Conservation (phyloP, 805 yeast genomes). For the Candida montana region DNA sequence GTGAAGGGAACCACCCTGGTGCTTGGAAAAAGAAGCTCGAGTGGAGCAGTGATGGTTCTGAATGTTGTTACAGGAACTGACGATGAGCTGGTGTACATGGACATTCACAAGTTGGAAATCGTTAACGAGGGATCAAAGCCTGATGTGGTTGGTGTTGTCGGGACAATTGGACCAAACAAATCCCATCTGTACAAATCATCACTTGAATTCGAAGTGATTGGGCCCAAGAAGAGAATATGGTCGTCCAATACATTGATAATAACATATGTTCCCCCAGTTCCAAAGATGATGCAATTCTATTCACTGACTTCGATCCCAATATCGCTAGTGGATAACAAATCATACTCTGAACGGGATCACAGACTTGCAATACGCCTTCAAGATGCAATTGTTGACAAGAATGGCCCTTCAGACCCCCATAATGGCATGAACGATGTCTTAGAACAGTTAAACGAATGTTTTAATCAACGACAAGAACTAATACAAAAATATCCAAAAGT, state of each 20-base stretch:
- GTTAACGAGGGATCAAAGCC: background rate
- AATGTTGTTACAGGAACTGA: slow-evolving; percentile 1
- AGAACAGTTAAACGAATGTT: slow-evolving; percentile 18
- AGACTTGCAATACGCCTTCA: background rate
- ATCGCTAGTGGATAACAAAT: slow-evolving; percentile 34
- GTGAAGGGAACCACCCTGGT: slow-evolving; percentile 5
- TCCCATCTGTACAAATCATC: background rate
- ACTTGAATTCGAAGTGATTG: slow-evolving; percentile 1
- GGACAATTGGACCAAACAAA: background rate
- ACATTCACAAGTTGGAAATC: background rate
- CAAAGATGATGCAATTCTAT: slow-evolving; percentile 67
- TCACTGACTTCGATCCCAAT: slow-evolving; percentile 70
- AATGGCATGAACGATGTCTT: slow-evolving; percentile 3
- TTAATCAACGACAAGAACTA: slow-evolving; percentile 13
- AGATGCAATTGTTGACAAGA: background rate
- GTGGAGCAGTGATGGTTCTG: slow-evolving; percentile 3
- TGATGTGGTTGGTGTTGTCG: slow-evolving; percentile 1
- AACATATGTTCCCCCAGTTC: slow-evolving; percentile 67
- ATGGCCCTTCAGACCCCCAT: background rate
- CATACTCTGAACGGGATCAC: background rate
- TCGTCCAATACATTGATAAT: slow-evolving; percentile 30
- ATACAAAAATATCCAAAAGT: slow-evolving; percentile 12
- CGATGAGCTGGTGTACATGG: background rate
- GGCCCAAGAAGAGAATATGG: background rate
- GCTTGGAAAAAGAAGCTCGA: slow-evolving; percentile 9